Evolutionary conservation across 768 basidiomycete genomes (phyloP).

Genomic region (Boletus reticulatus): DNA sequence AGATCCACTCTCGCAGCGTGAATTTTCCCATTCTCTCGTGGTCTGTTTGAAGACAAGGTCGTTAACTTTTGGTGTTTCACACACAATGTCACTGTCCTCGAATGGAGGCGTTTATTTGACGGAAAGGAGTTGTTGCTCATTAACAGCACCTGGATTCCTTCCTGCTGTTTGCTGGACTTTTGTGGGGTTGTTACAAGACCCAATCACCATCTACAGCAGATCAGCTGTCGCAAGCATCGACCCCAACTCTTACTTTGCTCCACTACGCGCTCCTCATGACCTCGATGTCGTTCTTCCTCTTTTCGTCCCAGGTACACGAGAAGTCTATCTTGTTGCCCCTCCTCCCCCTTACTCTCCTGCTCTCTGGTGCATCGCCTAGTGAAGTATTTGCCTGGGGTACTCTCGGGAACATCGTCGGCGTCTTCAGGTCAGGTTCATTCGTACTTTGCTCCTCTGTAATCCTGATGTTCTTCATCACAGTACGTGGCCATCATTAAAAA

Average conservation of each 20-base stretch:
- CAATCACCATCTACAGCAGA: too few species aligned
- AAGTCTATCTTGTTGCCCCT: conserved; percentile 88
- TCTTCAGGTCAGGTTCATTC: conserved; percentile 68
- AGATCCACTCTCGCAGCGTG: conserved; percentile 55
- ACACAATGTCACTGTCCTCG: conserved; percentile 78
- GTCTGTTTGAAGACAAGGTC: conserved; percentile 93
- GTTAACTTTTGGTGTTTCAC: conserved; percentile 98
- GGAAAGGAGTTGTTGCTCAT: conserved; percentile 46
- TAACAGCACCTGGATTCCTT: conserved; percentile 72
- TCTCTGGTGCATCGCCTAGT: conserved; percentile 44
- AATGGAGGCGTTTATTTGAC: conserved; percentile 57
- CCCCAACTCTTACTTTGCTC: conserved; percentile 64
- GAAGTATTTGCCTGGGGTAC: conserved; percentile 31
- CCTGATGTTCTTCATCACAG: conserved; percentile 38
- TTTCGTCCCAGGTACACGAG: conserved; percentile 96
- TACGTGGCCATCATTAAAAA: conserved; percentile 88
- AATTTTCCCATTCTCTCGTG: conserved; percentile 90
- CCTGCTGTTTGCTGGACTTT: conserved; percentile 52
- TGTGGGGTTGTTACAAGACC: conserved; percentile 26
- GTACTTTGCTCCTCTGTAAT: not conserved
- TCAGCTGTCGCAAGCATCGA: too few species aligned
- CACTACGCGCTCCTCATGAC: conserved; percentile 78
- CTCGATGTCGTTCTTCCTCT: conserved; percentile 91
- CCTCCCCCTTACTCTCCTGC: conserved; percentile 79
- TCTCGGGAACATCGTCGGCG: conserved; percentile 73